A percentile compares a stretch with the other conserved stretches of the same genome.
phyloP scores from a whole-genome alignment of 1,284 basidiomycete genomes.

The Pseudozyma hubeiensis region DNA sequence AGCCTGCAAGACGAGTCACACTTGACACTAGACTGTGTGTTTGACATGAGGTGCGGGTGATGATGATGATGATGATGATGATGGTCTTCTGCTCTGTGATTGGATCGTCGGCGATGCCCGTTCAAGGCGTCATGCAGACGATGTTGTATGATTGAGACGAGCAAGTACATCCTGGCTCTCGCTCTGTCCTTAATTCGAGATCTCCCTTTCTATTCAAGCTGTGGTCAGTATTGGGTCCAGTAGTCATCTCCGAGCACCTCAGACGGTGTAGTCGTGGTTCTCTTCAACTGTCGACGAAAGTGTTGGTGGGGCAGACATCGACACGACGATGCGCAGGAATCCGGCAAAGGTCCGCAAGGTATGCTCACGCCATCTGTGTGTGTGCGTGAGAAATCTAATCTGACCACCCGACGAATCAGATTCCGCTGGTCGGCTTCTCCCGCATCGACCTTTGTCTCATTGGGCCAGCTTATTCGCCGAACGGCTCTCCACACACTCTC shows the following conservation, averaged over 20 bases:
- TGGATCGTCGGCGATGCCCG: constrained; percentile 7
- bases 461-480: constrained; percentile 7
- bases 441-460: background rate
- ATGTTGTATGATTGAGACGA: background rate
- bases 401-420: constrained; percentile 23
- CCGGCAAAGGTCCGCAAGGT: background rate
- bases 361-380: too few species aligned
- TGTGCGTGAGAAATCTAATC: constrained; percentile 22
- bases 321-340: background rate
- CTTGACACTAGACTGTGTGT: background rate
- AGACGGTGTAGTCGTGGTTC: too few species aligned
- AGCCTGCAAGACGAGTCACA: background rate
- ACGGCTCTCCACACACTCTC: too few species aligned
- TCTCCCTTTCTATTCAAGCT: too few species aligned
- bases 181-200: too few species aligned
- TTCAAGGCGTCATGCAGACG: background rate
- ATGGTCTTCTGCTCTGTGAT: constrained; percentile 13
- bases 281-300: too few species aligned
- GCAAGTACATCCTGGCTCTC: too few species aligned
- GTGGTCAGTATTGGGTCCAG: too few species aligned
- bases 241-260: too few species aligned
- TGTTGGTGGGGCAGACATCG: too few species aligned
- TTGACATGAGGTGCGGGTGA: background rate
- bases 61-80: constrained; percentile 1
- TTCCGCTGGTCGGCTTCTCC: constrained; percentile 2